A percentile compares a stretch with the other conserved stretches of the same genome.
Evolutionary conservation across 768 basidiomycete species (phyloP).

Genomic region (Xanthoconium stramineum): DNA sequence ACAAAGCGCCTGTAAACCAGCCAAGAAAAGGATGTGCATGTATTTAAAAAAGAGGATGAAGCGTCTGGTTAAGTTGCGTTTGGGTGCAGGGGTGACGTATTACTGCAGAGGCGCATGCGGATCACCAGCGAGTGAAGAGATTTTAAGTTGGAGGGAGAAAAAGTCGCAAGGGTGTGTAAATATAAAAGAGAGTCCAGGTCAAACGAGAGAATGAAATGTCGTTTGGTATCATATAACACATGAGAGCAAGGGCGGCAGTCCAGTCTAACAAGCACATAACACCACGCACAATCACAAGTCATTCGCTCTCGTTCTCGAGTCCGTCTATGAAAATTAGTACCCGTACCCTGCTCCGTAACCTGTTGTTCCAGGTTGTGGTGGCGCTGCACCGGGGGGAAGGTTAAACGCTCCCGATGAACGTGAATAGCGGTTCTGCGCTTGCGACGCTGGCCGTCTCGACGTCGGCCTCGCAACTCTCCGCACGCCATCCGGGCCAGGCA

Average conservation of each 20-base stretch:
- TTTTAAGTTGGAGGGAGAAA: neutral
- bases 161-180: neutral
- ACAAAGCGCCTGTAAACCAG: neutral
- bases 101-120: neutral
- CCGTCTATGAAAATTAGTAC: neutral
- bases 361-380: constrained; percentile 43
- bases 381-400: constrained; percentile 75
- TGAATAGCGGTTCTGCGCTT: constrained; percentile 71
- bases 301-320: constrained; percentile 4
- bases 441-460: constrained; percentile 55
- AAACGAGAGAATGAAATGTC: constrained; percentile 10
- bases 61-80: neutral
- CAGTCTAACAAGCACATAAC: constrained; percentile 11
- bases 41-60: neutral
- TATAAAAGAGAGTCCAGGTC: neutral
- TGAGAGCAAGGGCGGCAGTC: constrained; percentile 1
- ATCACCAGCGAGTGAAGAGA: neutral
- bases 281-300: neutral
- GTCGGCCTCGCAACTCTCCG: constrained; percentile 69
- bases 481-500: constrained; percentile 74
- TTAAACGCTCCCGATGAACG: constrained; percentile 48
- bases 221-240: constrained; percentile 13
- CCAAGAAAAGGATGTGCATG: neutral
- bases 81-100: neutral
- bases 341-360: constrained; percentile 14